A percentile compares a stretch with the other conserved stretches of the same genome.
phyloP scores from a whole-genome alignment of 345 rosid genomes.

The Tarenaya hassleriana region DNA sequence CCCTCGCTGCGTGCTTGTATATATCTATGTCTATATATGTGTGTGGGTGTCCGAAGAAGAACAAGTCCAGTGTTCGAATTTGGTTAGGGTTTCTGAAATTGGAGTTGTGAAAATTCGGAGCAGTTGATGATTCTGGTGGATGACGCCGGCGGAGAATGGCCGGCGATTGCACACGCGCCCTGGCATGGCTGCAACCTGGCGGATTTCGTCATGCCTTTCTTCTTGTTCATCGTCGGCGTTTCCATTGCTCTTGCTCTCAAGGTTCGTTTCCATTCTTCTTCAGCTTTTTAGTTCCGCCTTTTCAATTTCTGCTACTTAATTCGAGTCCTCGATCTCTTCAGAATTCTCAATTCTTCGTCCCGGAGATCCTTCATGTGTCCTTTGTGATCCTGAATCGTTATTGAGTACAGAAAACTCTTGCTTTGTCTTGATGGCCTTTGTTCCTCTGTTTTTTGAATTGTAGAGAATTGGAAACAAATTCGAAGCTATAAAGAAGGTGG shows the following conservation, averaged over 20 bases:
- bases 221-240: slow-evolving; percentile 83
- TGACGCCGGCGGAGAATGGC: slow-evolving; percentile 94
- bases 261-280: slow-evolving; percentile 30
- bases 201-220: slow-evolving; percentile 96
- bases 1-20: background rate
- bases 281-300: background rate
- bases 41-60: too few relatives aligned
- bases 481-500: slow-evolving; percentile 50
- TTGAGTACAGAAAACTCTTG: background rate
- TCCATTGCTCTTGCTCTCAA: slow-evolving; percentile 81
- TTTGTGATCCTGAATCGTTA: too few relatives aligned
- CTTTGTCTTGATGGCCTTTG: background rate
- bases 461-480: slow-evolving; percentile 42
- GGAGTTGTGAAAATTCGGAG: background rate
- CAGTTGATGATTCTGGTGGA: slow-evolving; percentile 89
- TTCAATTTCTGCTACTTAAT: too few relatives aligned
- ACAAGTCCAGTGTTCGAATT: too few relatives aligned
- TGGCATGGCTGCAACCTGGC: slow-evolving; percentile 94
- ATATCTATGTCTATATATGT: too few relatives aligned
- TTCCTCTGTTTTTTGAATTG: background rate
- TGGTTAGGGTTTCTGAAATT: background rate
- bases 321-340: too few relatives aligned
- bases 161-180: slow-evolving; percentile 70
- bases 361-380: too few relatives aligned
- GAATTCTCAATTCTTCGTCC: too few relatives aligned